phyloP scores from a whole-genome alignment of 805 yeast species.

The Danielia oregonensis region DNA sequence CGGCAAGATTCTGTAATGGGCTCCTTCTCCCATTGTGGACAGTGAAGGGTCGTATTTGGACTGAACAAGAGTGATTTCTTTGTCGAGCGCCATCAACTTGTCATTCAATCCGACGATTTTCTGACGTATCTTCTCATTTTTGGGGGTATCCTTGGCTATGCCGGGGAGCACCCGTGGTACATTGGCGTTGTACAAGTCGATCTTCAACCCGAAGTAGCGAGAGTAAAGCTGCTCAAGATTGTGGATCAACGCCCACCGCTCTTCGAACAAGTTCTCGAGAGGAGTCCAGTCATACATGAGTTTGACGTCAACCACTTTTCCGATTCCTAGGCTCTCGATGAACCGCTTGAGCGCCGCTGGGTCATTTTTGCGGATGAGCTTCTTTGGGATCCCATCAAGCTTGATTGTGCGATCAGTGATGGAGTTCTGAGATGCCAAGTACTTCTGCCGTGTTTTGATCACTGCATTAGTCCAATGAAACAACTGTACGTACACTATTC shows the following conservation, averaged over 20 bases:
- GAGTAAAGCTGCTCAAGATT: constrained; percentile 43
- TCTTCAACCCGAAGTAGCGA: constrained; percentile 37
- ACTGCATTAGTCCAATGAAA: constrained; percentile 47
- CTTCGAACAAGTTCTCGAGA: constrained; percentile 34
- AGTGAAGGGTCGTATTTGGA: constrained; percentile 26
- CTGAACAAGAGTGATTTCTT: constrained; percentile 32
- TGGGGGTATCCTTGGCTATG: constrained; percentile 14
- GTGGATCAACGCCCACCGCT: constrained; percentile 27
- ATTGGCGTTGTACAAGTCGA: constrained; percentile 33
- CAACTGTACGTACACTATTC: constrained; percentile 42
- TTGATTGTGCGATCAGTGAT: constrained; percentile 57
- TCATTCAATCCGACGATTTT: constrained; percentile 31
- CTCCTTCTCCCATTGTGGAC: constrained; percentile 24
- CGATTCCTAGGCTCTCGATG: constrained; percentile 53
- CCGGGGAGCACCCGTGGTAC: constrained; percentile 31
- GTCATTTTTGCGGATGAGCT: constrained; percentile 32
- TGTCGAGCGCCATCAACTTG: constrained; percentile 35
- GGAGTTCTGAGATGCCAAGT: constrained; percentile 56
- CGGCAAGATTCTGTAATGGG: constrained; percentile 36
- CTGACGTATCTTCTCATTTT: constrained; percentile 21
- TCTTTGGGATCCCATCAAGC: constrained; percentile 51
- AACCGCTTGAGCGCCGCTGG: constrained; percentile 44
- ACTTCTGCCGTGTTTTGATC: constrained; percentile 51
- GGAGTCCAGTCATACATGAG: constrained; percentile 45
- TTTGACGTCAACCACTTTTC: constrained; percentile 49